A percentile compares a stretch with the other conserved stretches of the same genome.
These are phyloP conservation scores for Smittium culicis DNA, from an alignment of 371 early-diverging fungal genomes.

Conservation along the genomic window DNA sequence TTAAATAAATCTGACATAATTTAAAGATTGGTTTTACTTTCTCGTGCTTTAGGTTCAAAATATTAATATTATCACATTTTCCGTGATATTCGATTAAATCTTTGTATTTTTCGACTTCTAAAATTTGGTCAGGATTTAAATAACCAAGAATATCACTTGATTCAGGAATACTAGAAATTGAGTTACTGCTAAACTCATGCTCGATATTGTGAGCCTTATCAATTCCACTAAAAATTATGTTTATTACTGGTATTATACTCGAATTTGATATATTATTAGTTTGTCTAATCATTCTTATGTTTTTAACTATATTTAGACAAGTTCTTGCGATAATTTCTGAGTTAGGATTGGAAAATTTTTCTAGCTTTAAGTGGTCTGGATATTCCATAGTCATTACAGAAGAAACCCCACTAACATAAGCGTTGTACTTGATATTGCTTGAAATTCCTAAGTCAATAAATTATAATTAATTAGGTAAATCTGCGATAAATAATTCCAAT, in stretches of 20 bases:
- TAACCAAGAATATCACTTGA: too few relatives aligned
- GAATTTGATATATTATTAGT: neutral
- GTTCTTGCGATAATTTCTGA: neutral
- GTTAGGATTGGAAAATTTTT: neutral
- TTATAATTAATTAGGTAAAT: constrained; percentile 8
- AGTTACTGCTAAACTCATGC: too few relatives aligned
- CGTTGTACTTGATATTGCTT: constrained; percentile 20
- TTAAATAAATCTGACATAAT: too few relatives aligned
- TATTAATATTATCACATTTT: too few relatives aligned
- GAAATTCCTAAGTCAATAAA: constrained; percentile 21
- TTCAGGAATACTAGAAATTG: too few relatives aligned
- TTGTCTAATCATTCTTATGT: constrained; percentile 5
- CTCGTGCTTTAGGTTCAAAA: too few relatives aligned
- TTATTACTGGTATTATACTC: neutral
- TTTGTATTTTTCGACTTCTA: neutral
- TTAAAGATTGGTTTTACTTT: too few relatives aligned
- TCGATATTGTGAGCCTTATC: neutral
- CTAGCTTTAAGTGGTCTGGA: neutral
- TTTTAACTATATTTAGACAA: neutral
- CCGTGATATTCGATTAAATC: neutral
- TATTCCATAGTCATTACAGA: constrained; percentile 9
- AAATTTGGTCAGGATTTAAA: too few relatives aligned
- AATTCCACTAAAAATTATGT: neutral
- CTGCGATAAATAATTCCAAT: too few relatives aligned
- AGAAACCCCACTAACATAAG: constrained; percentile 21